Base-by-base conservation (phyloP, 2,329 filamentous ascomycete genomes). In the Beauveria sp. region DNA sequence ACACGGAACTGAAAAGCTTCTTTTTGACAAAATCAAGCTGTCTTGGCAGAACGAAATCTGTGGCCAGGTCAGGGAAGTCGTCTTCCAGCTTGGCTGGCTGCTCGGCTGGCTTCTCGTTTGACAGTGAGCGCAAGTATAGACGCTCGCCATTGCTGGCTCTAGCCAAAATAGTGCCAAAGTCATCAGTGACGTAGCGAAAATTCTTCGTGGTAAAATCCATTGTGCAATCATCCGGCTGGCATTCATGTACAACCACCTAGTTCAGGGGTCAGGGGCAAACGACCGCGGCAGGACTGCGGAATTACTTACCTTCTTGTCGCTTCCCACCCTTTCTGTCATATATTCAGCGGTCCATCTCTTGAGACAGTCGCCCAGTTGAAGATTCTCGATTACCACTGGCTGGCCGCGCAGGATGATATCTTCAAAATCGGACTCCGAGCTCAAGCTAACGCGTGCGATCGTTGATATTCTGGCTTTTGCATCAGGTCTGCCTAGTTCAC, bases 141-240 rank as follows among this genome's bases (percentile, higher is more conserved):
- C 81, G 83, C 46, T 80, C 81, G 12, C 89, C 89, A 5, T 72
- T 70, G 22, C 80, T 73, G 20, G 86, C 83, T 56, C 83, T 80
- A 40, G 83, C 72, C 56, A 93, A 77, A 70, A 96, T 92, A 0
- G 80, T 74, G 1, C 80, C 82, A 66, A 96, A 91, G 2, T 77
- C 69, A 65, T 87, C 86, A 4, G 85, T 90, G 9, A 82, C 78
- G 70, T 96, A 96, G 43, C 77, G 75, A 70, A 96, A 96, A 72
- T 96, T 96, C 74, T 96, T 96, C 51, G 80, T 78, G 62, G 86
- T 86, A 70, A 96, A 96, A 67, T 90, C 88, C 88, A 96, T 91
- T 51, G 83, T 83, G 34, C 83, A 78, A 5, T 78, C 80, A 26
- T 73, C 67, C 31, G 58, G 62, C 7, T 79, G 74, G 22, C 88